These are phyloP conservation scores for Trapa incisa DNA, from an alignment of 345 rosid genomes.

Conservation along the genomic window DNA sequence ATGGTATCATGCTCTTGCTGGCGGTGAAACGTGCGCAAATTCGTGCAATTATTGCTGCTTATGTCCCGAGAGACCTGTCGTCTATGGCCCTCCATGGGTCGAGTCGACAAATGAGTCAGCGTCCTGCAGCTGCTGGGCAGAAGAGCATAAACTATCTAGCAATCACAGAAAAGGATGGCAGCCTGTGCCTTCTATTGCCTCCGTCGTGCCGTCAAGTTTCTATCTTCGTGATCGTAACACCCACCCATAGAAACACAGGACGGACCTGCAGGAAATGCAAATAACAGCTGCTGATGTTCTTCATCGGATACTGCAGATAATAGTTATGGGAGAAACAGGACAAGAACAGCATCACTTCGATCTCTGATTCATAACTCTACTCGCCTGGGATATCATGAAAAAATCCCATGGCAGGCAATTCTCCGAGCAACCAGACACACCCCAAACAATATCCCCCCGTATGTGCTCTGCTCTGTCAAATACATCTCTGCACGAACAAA, in stretches of 20 bases:
- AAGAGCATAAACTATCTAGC: background rate
- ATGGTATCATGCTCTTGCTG: too few species aligned
- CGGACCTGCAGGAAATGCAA: background rate
- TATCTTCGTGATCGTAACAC: background rate
- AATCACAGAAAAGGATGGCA: background rate
- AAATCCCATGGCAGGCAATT: background rate
- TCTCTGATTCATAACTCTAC: background rate
- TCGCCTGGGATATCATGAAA: background rate
- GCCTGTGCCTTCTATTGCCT: background rate
- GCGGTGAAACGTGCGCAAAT: too few species aligned
- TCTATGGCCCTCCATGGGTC: background rate
- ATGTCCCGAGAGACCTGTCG: background rate
- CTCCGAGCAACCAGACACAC: background rate
- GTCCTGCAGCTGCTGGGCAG: background rate
- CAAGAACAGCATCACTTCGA: background rate
- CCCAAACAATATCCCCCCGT: background rate
- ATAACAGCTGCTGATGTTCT: background rate
- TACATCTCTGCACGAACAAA: background rate
- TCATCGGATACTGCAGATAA: background rate
- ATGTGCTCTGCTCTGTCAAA: background rate
- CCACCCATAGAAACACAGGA: background rate
- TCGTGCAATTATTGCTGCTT: too few species aligned
- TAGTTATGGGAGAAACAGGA: background rate
- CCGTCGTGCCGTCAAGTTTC: background rate
- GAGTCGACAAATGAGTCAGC: background rate